Conservation (phyloP, 805 yeast species). For the Saccharomycopsis synnaedendra region DNA sequence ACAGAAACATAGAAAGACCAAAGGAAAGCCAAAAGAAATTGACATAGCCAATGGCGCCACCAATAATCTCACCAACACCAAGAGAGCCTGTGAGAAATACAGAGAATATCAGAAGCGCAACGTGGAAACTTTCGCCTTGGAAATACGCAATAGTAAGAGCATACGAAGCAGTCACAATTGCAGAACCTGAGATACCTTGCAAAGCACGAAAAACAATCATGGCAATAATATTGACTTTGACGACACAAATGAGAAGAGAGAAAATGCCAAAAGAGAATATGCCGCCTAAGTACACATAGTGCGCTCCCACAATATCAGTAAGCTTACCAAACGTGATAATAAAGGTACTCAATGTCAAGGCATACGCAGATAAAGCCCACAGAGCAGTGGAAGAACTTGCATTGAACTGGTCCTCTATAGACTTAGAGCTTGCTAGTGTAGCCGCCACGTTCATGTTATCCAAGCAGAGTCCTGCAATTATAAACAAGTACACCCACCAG, state of each 20-base stretch:
- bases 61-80: conserved; percentile 12
- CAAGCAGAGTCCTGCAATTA: background rate
- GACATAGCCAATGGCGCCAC: conserved; percentile 15
- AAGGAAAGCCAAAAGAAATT: conserved; percentile 10
- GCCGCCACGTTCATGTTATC: conserved; percentile 7
- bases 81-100: conserved; percentile 20
- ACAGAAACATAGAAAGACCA: conserved; percentile 17
- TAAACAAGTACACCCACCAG: background rate
- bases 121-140: conserved; percentile 20
- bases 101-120: conserved; percentile 21
- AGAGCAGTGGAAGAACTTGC: conserved; percentile 3
- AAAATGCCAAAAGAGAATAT: conserved; percentile 19
- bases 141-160: conserved; percentile 25
- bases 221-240: conserved; percentile 24
- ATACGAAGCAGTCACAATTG: conserved; percentile 28
- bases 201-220: conserved; percentile 33
- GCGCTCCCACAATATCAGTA: conserved; percentile 29
- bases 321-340: conserved; percentile 32
- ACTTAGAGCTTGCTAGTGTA: background rate
- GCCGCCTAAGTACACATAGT: conserved; percentile 20
- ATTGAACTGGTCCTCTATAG: conserved; percentile 3
- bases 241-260: conserved; percentile 26
- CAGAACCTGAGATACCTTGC: conserved; percentile 34
- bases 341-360: conserved; percentile 33
- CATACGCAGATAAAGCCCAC: conserved; percentile 35